Conservation (phyloP, 768 basidiomycete species). For the Pleurotus salmoneostramineus region DNA sequence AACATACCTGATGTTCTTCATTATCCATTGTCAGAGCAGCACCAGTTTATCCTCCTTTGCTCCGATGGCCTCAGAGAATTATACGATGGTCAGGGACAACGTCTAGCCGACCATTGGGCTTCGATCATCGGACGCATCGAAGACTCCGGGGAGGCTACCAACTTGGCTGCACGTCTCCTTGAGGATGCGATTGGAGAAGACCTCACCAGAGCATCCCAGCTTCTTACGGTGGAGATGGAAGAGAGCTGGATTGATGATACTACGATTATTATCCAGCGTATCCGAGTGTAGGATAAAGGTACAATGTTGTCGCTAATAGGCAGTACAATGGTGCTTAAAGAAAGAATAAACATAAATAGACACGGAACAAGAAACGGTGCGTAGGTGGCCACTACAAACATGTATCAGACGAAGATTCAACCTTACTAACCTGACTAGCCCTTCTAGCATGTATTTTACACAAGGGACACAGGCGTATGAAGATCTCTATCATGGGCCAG, state of each 20-base stretch:
- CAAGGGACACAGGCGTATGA: slow-evolving; percentile 56
- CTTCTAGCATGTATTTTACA: slow-evolving; percentile 24
- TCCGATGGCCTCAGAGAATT: slow-evolving; percentile 41
- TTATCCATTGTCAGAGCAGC: slow-evolving; percentile 21
- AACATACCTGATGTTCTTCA: slow-evolving; percentile 35
- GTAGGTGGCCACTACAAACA: background rate
- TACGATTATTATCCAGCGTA: slow-evolving; percentile 38
- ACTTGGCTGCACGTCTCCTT: slow-evolving; percentile 34
- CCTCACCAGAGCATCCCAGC: slow-evolving; percentile 27
- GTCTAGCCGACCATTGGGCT: slow-evolving; percentile 29
- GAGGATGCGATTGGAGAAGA: slow-evolving; percentile 37
- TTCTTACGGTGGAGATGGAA: slow-evolving; percentile 41
- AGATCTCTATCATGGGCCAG: slow-evolving; percentile 73
- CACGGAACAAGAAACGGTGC: background rate
- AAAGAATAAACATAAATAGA: background rate
- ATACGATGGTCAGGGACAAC: slow-evolving; percentile 22
- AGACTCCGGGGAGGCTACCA: slow-evolving; percentile 14
- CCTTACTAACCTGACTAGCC: slow-evolving; percentile 1
- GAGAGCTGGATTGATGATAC: slow-evolving; percentile 43
- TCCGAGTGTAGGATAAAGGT: slow-evolving; percentile 41
- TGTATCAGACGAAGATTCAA: background rate
- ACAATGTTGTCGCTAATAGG: slow-evolving; percentile 26
- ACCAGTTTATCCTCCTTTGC: slow-evolving; percentile 37
- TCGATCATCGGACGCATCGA: slow-evolving; percentile 17
- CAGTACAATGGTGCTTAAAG: slow-evolving; percentile 15